Evolutionary conservation across 2,329 filamentous ascomycete genomes (phyloP), one percentile per base, ranked within the genome.

Genomic region (Paraphoma sp.): DNA sequence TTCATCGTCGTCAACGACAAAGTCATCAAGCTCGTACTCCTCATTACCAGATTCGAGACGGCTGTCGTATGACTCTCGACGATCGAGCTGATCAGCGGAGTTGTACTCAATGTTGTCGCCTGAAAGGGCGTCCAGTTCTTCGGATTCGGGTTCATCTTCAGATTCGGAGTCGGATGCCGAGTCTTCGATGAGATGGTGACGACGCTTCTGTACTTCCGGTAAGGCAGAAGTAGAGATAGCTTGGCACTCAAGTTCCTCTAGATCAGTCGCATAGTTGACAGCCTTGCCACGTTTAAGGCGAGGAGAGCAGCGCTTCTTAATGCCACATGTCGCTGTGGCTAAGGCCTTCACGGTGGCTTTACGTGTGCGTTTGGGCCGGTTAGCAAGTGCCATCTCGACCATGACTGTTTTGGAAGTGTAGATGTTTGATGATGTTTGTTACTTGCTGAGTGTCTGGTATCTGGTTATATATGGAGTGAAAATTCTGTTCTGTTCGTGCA

Each of bases 21-120:
- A 65, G n/a, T 54, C 60, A 36, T 65, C 56, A 1, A 17, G 8
- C 42, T 61, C 52, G 31, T 65, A 63, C 9, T 51, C 50, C 17
- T 59, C 47, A 42, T 65, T 65, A 3, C 53, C 60, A 9, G 51
- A 43, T 29, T 59, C 57, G 4, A 48, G 49, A 1, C 53, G 51
- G 17, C 51, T 57, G 40, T 63, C 62, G 28, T 57, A 58, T 6
- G 53, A 56, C 14, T 53, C 45, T 8, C 36, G 44, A 3, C 23
- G 36, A 12, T 36, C 33, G 4, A 60, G 36, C 10, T 56, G 38
- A n/a, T 61, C 44, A 11, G 46, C 46, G 4, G 42, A 11, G 18
- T 12, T 8, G 31, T 38, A 63, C 16, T 56, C 53, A 29, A 61
- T 14, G 12, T 60, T 53, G 18, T 59, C 59, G 16, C 28, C 17